Conservation (phyloP, 768 basidiomycete species). For the Botryobasidium botryosum region DNA sequence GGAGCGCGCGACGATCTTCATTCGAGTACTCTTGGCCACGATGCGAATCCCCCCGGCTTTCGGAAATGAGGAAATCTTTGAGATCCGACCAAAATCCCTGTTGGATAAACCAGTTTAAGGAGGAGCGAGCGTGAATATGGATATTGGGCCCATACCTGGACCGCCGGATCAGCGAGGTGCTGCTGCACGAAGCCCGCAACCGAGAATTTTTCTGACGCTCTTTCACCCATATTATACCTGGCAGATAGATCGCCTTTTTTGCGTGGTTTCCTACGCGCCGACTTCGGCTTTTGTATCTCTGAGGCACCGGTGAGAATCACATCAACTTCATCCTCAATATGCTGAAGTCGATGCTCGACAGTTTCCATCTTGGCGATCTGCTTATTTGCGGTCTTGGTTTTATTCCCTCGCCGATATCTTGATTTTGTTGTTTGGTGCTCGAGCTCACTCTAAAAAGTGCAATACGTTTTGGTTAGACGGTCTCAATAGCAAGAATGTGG, state of each 20-base stretch:
- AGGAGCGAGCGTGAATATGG: not conserved
- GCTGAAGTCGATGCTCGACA: not conserved
- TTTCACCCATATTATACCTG: not conserved
- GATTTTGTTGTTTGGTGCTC: constrained; percentile 1
- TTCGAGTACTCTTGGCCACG: constrained; percentile 16
- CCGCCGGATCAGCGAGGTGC: not conserved
- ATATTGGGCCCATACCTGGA: not conserved
- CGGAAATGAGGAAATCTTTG: not conserved
- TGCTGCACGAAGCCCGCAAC: not conserved
- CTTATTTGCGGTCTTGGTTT: not conserved
- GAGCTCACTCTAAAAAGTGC: constrained; percentile 3
- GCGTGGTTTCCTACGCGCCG: not conserved
- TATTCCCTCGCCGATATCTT: not conserved
- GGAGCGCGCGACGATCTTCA: not conserved
- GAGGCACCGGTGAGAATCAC: too few species aligned
- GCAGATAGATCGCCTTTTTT: not conserved
- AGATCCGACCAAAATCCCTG: not conserved
- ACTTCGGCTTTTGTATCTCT: not conserved
- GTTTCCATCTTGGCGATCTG: not conserved
- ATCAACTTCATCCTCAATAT: not conserved
- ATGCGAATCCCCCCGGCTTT: too few species aligned
- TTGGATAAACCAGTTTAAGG: not conserved
- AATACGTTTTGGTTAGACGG: not conserved
- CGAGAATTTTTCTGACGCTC: not conserved
- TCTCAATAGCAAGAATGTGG: not conserved